Base-by-base conservation (phyloP, 306 rosid species). In the Lathyrus tuberosus region DNA sequence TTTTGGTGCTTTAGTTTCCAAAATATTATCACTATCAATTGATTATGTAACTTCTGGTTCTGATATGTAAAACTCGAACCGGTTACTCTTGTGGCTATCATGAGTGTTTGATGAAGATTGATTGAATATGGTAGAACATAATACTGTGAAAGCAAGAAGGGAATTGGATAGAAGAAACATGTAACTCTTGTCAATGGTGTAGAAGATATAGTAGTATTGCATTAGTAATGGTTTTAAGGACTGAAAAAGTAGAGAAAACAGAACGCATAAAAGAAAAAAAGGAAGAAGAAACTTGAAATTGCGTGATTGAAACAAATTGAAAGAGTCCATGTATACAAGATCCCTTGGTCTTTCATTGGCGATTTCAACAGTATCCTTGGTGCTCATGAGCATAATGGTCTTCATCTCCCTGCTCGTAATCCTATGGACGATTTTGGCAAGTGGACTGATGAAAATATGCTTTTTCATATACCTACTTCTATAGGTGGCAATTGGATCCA, bases 151-250 rank as follows among this genome's bases (percentile, higher is more conserved):
- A 48, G 31, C 81, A 3, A 92, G 56, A 22, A 92, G 84, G 18
- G 89, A 85, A 74, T 92, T 92, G 73, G 87, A 84, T 44, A 92
- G 64, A 56, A 87, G 83, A 75, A 92, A 92, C 78, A 86, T 77
- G 82, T 74, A 81, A 74, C 70, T 84, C 72, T 89, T 92, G 53
- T 56, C 84, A 31, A 79, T 15, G 13, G 49, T 40, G 75, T 76
- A 65, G 74, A 49, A 65, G 74, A 49, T 20, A 62, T 42, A 75
- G 41, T 43, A 66, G 44, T 43, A 66, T 53, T 82, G 79, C 65
- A 70, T 57, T 18, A 83, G 74, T 62, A 59, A 57, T 51, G 82
- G 62, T n/a, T 78, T 71, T 33, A 73, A 60, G 66, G 49, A 75
- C 0, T 77, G 75, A 62, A 75, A 26, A 8, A 81, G 78, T 0